phyloP scores from a whole-genome alignment of 2,329 filamentous ascomycete species.

The Ophiocordyceps unilateralis region DNA sequence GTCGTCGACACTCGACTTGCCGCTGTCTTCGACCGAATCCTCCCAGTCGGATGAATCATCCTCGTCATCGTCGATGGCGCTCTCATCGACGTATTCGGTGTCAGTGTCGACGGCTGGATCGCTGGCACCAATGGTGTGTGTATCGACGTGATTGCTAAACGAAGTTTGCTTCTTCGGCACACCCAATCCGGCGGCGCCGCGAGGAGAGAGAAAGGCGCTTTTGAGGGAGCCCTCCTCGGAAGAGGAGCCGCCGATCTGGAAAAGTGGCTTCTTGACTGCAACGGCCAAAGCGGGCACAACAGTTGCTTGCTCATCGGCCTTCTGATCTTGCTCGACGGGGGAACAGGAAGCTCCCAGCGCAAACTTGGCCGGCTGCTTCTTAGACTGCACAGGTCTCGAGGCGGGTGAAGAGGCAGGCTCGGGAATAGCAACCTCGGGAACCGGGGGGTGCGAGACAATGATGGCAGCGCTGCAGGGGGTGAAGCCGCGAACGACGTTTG shows the following conservation, averaged over 20 bases:
- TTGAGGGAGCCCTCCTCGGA: conserved; percentile 66
- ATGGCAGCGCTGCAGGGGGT: conserved; percentile 47
- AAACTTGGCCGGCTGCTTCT: conserved; percentile 45
- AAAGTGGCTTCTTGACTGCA: conserved; percentile 23
- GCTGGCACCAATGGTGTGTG: conserved; percentile 41
- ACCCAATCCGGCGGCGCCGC: conserved; percentile 20
- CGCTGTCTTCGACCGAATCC: conserved; percentile 61
- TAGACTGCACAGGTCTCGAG: conserved; percentile 51
- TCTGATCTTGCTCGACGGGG: conserved; percentile 40
- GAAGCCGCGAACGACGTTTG: conserved; percentile 71
- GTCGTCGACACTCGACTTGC: conserved; percentile 67
- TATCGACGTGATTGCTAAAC: conserved; percentile 60
- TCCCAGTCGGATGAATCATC: conserved; percentile 46
- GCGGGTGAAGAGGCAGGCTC: conserved; percentile 39
- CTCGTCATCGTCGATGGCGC: conserved; percentile 62
- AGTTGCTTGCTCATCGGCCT: conserved; percentile 24
- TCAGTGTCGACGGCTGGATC: conserved; percentile 18
- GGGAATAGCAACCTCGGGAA: conserved; percentile 38
- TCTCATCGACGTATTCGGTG: conserved; percentile 57
- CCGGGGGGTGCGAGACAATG: conserved; percentile 27
- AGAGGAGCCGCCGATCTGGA: conserved; percentile 40
- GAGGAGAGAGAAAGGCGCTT: conserved; percentile 29
- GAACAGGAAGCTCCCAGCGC: conserved; percentile 68
- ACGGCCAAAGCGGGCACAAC: too few relatives aligned
- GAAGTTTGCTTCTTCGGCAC: conserved; percentile 52